These are phyloP conservation scores for Chrysanthemum makinoi DNA, from an alignment of 129 eudicot genomes.

Conservation along the genomic window DNA sequence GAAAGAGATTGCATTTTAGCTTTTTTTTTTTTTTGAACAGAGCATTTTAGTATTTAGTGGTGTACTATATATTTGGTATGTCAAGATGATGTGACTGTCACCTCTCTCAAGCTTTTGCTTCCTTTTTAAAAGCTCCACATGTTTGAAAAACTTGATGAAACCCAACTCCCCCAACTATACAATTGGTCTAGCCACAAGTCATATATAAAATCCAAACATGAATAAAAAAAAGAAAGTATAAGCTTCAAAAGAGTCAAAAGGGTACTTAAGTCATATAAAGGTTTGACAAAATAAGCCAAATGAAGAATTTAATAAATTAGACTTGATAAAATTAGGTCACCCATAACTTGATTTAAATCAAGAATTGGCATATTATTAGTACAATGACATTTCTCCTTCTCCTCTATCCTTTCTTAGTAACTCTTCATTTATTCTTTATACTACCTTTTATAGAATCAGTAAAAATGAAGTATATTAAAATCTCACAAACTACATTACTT, in stretches of 20 bases:
- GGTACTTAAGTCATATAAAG: slow-evolving; percentile 32
- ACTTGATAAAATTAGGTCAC: slow-evolving; percentile 56
- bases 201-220: slow-evolving; percentile 6
- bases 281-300: slow-evolving; percentile 45
- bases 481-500: slow-evolving; percentile 26
- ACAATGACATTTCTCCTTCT: slow-evolving; percentile 30
- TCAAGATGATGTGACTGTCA: slow-evolving; percentile 29
- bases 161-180: slow-evolving; percentile 22
- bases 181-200: slow-evolving; percentile 14
- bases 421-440: slow-evolving; percentile 16
- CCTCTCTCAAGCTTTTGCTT: slow-evolving; percentile 13
- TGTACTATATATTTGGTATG: slow-evolving; percentile 4
- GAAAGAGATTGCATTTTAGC: not conserved
- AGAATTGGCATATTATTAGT: slow-evolving; percentile 32
- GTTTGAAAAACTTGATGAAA: slow-evolving; percentile 24
- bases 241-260: slow-evolving; percentile 27
- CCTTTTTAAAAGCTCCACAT: slow-evolving; percentile 28
- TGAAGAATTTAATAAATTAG: slow-evolving; percentile 26
- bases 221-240: slow-evolving; percentile 20
- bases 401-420: slow-evolving; percentile 21
- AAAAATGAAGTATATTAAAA: slow-evolving; percentile 31
- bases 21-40: too few relatives aligned
- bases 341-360: slow-evolving; percentile 45
- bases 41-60: not conserved
- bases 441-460: slow-evolving; percentile 19